Conservation (phyloP, 2,329 filamentous ascomycete genomes). For the Bisporella sp. region DNA sequence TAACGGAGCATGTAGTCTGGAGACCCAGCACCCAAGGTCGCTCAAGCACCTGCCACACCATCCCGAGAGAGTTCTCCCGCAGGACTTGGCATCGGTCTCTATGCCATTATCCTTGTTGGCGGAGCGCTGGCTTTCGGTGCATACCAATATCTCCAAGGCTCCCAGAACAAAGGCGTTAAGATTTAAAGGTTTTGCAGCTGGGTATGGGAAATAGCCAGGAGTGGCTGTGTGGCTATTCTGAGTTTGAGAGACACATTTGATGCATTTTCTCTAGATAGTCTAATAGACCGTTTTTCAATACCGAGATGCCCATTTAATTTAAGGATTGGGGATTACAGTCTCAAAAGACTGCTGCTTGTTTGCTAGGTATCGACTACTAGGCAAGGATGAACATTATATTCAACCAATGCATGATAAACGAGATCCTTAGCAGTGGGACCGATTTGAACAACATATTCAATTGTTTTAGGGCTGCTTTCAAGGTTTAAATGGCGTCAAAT, state of each 20-base stretch:
- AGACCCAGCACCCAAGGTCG: conserved; percentile 67
- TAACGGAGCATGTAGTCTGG: conserved; percentile 49
- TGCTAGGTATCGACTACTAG: too few species aligned
- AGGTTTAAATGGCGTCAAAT: too few species aligned
- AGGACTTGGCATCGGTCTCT: conserved; percentile 66
- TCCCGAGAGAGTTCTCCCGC: conserved; percentile 38
- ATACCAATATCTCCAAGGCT: conserved; percentile 72
- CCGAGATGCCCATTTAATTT: too few species aligned
- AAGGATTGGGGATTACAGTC: too few species aligned
- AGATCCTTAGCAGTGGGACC: too few species aligned
- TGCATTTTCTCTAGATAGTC: conserved; percentile 17
- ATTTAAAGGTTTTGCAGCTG: neutral
- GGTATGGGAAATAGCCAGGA: neutral
- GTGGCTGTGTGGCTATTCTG: neutral
- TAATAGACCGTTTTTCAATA: conserved; percentile 12
- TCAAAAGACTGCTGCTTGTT: too few species aligned
- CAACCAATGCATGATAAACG: too few species aligned
- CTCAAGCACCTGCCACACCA: conserved; percentile 40
- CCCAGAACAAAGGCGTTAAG: conserved; percentile 18
- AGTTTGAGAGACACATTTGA: conserved; percentile 15
- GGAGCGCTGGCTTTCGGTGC: conserved; percentile 70
- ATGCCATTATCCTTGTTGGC: conserved; percentile 72
- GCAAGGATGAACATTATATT: too few species aligned
- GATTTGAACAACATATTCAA: too few species aligned
- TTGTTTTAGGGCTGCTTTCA: too few species aligned